Percentiles rank a stretch among this genome's conserved stretches.
These are phyloP conservation scores for Botrytis sinoallii DNA, from an alignment of 2,329 filamentous ascomycete genomes.

Conservation along the genomic window DNA sequence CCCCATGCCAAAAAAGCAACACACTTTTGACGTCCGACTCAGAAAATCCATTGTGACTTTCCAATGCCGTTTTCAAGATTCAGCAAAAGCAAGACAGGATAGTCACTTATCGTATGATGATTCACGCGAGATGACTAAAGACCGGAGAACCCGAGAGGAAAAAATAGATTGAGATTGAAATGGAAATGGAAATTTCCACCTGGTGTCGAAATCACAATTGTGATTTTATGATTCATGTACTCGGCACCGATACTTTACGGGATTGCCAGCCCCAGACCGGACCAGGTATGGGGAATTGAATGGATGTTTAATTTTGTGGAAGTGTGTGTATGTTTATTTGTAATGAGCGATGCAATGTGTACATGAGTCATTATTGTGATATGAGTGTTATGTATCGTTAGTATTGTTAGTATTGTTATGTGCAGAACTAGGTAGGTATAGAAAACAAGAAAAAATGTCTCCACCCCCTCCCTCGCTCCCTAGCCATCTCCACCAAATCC, in stretches of 20 bases:
- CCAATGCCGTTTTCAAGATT: neutral
- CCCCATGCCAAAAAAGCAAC: neutral
- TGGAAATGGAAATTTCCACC: neutral
- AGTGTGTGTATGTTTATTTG: neutral
- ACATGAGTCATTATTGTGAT: neutral
- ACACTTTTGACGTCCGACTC: neutral
- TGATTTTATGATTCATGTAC: neutral
- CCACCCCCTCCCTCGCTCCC: neutral
- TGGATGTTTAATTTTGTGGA: neutral
- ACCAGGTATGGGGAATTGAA: neutral
- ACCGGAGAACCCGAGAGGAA: neutral
- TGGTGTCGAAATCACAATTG: neutral
- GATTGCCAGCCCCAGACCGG: neutral
- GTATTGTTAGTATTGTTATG: neutral
- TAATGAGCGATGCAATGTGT: neutral
- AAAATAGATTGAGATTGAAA: neutral
- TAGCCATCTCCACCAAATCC: neutral
- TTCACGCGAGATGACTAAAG: neutral
- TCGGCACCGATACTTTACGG: neutral
- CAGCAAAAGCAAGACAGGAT: neutral
- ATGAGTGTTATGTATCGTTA: neutral
- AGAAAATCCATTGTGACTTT: neutral
- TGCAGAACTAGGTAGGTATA: neutral
- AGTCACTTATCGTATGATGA: neutral
- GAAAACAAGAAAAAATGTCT: neutral